phyloP scores from a whole-genome alignment of 2,329 filamentous ascomycete genomes.

The Apiospora kogelbergensis region DNA sequence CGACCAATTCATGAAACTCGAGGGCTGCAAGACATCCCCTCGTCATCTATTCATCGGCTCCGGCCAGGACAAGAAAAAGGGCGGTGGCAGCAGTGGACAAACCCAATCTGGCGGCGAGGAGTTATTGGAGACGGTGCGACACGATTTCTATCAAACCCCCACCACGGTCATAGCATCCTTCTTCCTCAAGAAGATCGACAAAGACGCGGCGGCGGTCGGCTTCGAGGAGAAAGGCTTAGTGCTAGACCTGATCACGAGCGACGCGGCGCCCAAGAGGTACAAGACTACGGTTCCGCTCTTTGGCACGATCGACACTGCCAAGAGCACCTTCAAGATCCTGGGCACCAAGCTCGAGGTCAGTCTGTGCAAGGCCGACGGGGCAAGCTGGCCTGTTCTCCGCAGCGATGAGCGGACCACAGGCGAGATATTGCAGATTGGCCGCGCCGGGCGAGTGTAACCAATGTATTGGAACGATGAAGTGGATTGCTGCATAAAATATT shows the following conservation, averaged over 20 bases:
- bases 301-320: slow-evolving; percentile 70
- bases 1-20: slow-evolving; percentile 95
- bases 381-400: slow-evolving; percentile 82
- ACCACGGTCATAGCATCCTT: slow-evolving; percentile 84
- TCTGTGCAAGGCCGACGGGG: slow-evolving; percentile 69
- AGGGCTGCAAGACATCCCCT: slow-evolving; percentile 81
- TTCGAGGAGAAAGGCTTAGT: slow-evolving; percentile 65
- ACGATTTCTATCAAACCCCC: slow-evolving; percentile 94
- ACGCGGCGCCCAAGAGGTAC: slow-evolving; percentile 77
- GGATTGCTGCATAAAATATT: neutral
- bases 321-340: slow-evolving; percentile 77
- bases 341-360: slow-evolving; percentile 87
- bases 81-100: slow-evolving; percentile 25
- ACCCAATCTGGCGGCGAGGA: slow-evolving; percentile 60
- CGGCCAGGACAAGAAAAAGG: slow-evolving; percentile 56
- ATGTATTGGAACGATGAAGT: slow-evolving; percentile 1
- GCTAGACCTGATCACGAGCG: slow-evolving; percentile 83
- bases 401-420: slow-evolving; percentile 68
- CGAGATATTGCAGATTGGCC: slow-evolving; percentile 87
- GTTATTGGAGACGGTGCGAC: slow-evolving; percentile 72
- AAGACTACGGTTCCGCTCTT: slow-evolving; percentile 73
- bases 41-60: slow-evolving; percentile 83
- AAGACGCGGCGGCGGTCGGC: slow-evolving; percentile 69
- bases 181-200: slow-evolving; percentile 96
- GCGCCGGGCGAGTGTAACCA: slow-evolving; percentile 61